Base-by-base conservation (phyloP, 495 filamentous ascomycete species). In the Xylaria grammica region DNA sequence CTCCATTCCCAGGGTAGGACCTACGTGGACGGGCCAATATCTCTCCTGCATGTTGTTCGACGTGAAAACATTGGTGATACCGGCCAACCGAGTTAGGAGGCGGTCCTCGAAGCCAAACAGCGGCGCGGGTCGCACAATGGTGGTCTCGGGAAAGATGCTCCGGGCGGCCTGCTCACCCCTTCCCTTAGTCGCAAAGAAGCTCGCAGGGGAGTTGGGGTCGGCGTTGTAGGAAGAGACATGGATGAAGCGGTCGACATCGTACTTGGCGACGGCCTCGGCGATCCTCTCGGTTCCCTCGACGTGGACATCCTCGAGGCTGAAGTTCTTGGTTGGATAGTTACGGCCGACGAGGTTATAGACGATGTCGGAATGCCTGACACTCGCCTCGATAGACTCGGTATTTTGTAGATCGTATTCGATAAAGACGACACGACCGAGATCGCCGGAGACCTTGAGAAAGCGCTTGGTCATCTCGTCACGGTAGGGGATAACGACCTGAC, bases 261-360 rank as follows among this genome's bases (percentile, higher is more conserved):
- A 99, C 79, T 99, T 99, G 67, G 95, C 96, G 42, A 91, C 92
- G 57, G 96, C 96, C 74, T 97, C 93, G 26, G 87, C 93, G 69
- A 99, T 99, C 60, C 96, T 90, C 81, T 95, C 91, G n/a, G 89
- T 87, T 45, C 95, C 94, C 76, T 97, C 93, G 15, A 98, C 87
- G 69, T 99, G 93, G 26, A 98, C 93, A 75, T 97, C 94, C 62
- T 91, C 89, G 60, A 95, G 86, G 48, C 87, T 84, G 81, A 97
- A 99, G 82, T 99, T 99, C 85, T 99, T 99, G 66, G 95, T 99
- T 67, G 94, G 91, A 72, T 98, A 97, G 72, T 92, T 88, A 30
- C 94, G 90, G 55, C 95, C 95, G 67, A 97, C 82, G 66, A 99
- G 85, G 78, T 98, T 99, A 84, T 93, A 97, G 50, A 99, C 95